Conservation (phyloP, 768 basidiomycete genomes). For the Mrakia blollopis region DNA sequence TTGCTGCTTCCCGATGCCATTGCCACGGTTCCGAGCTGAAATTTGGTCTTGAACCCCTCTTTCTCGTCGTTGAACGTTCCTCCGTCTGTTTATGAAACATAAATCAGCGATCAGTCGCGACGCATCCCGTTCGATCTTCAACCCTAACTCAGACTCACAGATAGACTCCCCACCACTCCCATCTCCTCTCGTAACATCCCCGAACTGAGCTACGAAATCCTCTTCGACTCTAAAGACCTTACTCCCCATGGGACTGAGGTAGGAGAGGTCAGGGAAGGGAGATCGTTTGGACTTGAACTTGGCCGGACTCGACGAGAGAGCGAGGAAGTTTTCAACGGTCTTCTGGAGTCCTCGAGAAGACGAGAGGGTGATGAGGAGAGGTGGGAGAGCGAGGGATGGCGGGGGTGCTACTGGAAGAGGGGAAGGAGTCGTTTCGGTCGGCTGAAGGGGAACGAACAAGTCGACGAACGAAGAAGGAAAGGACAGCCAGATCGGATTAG, state of each 20-base stretch:
- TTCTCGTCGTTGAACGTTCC: slow-evolving; percentile 55
- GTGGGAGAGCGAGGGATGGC: slow-evolving; percentile 47
- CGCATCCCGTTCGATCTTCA: neutral
- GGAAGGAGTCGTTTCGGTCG: neutral
- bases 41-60: slow-evolving; percentile 51
- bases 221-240: slow-evolving; percentile 52
- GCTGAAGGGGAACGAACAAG: neutral
- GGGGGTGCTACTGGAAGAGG: slow-evolving; percentile 46
- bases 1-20: slow-evolving; percentile 54
- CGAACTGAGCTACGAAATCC: slow-evolving; percentile 55
- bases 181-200: slow-evolving; percentile 54
- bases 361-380: slow-evolving; percentile 49
- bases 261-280: slow-evolving; percentile 51
- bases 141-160: slow-evolving; percentile 39
- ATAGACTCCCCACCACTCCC: slow-evolving; percentile 54
- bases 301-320: slow-evolving; percentile 45
- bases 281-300: slow-evolving; percentile 52
- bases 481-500: slow-evolving; percentile 35
- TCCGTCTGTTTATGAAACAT: slow-evolving; percentile 42
- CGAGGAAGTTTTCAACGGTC: slow-evolving; percentile 52
- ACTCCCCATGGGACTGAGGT: slow-evolving; percentile 42
- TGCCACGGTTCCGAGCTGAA: slow-evolving; percentile 49
- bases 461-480: neutral
- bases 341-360: slow-evolving; percentile 48
- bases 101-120: neutral